A percentile compares a stretch with the other conserved stretches of the same genome.
Evolutionary conservation across 768 basidiomycete genomes (phyloP).

Genomic region (Amanita fuliginea): DNA sequence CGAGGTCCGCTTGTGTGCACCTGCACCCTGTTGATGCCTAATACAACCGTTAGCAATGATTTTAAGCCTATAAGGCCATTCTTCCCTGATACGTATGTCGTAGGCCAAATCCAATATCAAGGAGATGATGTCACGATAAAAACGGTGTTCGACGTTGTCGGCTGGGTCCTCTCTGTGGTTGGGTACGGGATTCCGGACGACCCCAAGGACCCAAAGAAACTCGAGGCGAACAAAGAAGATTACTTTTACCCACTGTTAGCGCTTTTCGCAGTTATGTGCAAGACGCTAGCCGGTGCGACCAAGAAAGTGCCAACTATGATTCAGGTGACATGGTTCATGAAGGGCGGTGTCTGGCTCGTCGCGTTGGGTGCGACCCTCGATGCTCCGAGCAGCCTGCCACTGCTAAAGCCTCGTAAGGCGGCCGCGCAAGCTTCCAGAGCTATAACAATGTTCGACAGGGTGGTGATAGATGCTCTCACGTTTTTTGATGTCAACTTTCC

Average conservation of each 20-base stretch:
- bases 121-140: background rate
- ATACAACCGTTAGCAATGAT: background rate
- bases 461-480: no score
- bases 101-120: background rate
- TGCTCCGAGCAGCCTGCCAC: background rate
- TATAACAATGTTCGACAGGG: background rate
- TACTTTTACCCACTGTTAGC: constrained; percentile 4
- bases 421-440: background rate
- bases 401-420: background rate
- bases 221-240: background rate
- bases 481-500: background rate
- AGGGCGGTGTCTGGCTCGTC: background rate
- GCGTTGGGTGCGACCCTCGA: background rate
- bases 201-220: background rate
- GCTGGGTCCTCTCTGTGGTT: constrained; percentile 4
- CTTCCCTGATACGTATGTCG: background rate
- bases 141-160: background rate
- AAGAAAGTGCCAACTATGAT: background rate
- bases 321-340: background rate
- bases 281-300: background rate
- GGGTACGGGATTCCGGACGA: background rate
- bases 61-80: background rate
- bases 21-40: background rate
- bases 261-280: background rate
- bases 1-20: background rate